Conservation (phyloP, 148 eudicot genomes). For the Rheum nobile region DNA sequence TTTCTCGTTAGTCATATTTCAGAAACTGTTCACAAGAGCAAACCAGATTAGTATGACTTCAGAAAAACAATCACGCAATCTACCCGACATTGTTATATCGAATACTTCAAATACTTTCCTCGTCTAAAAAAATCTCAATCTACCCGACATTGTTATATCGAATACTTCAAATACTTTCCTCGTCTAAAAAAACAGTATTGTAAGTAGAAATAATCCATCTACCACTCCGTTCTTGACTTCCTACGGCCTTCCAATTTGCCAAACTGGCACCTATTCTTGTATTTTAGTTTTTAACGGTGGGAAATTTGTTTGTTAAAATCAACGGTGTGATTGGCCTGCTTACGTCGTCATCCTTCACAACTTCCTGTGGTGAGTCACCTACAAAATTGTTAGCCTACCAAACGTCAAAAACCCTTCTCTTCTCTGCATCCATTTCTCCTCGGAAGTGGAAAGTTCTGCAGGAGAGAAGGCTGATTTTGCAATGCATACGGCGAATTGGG, state of each 20-base stretch:
- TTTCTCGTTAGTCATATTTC: too few relatives aligned
- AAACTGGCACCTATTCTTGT: background rate
- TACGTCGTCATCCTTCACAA: background rate
- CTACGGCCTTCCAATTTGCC: background rate
- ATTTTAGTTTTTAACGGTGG: background rate
- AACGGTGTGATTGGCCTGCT: background rate
- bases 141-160: too few relatives aligned
- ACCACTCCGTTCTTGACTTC: background rate
- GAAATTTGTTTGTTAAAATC: background rate
- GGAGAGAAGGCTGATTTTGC: background rate
- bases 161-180: too few relatives aligned
- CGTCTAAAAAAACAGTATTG: too few relatives aligned
- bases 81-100: too few relatives aligned
- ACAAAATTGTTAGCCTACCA: background rate
- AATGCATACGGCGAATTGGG: constrained; percentile 39
- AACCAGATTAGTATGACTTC: too few relatives aligned
- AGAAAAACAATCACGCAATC: too few relatives aligned
- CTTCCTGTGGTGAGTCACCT: background rate
- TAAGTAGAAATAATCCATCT: background rate
- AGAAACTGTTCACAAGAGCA: too few relatives aligned
- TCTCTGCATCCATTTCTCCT: background rate
- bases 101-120: too few relatives aligned
- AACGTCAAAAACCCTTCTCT: background rate
- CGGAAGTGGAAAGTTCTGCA: background rate
- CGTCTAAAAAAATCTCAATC: too few relatives aligned